Evolutionary conservation across 2,329 filamentous ascomycete species (phyloP), one percentile per base, ranked within the genome.

Genomic region (Acrodontium crateriforme): DNA sequence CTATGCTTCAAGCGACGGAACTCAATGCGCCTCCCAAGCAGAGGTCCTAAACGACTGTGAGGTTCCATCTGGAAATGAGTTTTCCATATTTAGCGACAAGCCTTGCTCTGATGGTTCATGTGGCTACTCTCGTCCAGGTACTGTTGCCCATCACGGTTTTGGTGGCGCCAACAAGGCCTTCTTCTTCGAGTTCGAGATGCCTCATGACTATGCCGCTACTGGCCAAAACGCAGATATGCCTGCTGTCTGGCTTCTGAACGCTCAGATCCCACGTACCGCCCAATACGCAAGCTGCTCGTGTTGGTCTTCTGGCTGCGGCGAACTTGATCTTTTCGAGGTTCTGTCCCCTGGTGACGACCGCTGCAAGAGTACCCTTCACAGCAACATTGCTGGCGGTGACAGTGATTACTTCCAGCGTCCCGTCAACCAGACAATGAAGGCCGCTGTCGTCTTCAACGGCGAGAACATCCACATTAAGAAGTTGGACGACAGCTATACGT

Each of bases 221-320:
- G 66, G 65, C 35, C 49, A 59, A 28, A 55, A 49, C n/a, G 40
- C 43, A 25, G 71, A 84, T 54, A 78, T 78, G 66, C 78, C 79
- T 6, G 74, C 78, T 22, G 66, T 77, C 52, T 85, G 80, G 80
- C 59, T 76, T 27, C 67, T 85, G 35, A 85, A 85, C 55, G 73
- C 70, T 11, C 65, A 70, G 35, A 80, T 85, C 36, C 71, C 78
- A 15, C 72, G 73, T 35, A 74, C 75, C 4, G 58, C 67, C 4
- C 78, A 84, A 52, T 84, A 84, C 57, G 50, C 58, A 6, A 52
- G 56, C 2, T 85, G 79, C 62, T 78, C 71, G 34, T 85, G 80
- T 63, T 84, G 78, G 78, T 54, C 53, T 9, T 62, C 47, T 44
- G 71, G 70, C 19, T 84, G 79, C 48, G 78, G 77, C 42, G 80